phyloP scores from a whole-genome alignment of 1,284 basidiomycete genomes.

The Naganishia albida region DNA sequence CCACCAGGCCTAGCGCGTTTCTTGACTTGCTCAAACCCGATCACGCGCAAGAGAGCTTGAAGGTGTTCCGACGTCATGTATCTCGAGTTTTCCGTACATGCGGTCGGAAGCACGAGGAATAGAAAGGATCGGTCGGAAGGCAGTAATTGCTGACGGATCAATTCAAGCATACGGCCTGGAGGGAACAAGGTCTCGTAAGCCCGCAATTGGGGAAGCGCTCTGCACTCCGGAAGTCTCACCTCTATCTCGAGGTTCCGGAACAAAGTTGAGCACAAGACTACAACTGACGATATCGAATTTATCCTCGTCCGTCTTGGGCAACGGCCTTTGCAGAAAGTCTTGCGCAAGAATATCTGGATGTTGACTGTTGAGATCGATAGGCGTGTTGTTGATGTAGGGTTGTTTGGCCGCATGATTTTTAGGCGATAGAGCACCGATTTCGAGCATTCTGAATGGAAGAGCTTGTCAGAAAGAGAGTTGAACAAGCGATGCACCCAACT shows the following conservation, averaged over 20 bases:
- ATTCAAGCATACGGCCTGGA: conserved; percentile 71
- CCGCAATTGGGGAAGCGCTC: no score
- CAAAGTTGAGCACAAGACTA: conserved; percentile 84
- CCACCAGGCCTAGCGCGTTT: conserved; percentile 61
- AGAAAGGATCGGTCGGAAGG: conserved; percentile 59
- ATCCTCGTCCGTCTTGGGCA: conserved; percentile 52
- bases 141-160: conserved; percentile 65
- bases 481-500: background rate
- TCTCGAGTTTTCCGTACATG: conserved; percentile 79
- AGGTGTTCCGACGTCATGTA: conserved; percentile 69
- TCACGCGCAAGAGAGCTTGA: conserved; percentile 60
- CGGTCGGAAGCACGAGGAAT: conserved; percentile 76
- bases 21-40: conserved; percentile 67
- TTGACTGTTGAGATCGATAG: conserved; percentile 77
- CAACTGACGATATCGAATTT: conserved; percentile 77
- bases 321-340: conserved; percentile 66
- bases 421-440: conserved; percentile 79
- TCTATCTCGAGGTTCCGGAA: conserved; percentile 70
- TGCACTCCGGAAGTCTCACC: conserved; percentile 57
- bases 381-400: conserved; percentile 69
- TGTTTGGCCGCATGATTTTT: conserved; percentile 71
- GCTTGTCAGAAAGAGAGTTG: conserved; percentile 28
- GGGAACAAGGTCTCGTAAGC: background rate
- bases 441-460: conserved; percentile 63
- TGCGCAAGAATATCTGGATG: conserved; percentile 76